phyloP scores from a whole-genome alignment of 2,329 filamentous ascomycete species.

The Diaporthe sp. region DNA sequence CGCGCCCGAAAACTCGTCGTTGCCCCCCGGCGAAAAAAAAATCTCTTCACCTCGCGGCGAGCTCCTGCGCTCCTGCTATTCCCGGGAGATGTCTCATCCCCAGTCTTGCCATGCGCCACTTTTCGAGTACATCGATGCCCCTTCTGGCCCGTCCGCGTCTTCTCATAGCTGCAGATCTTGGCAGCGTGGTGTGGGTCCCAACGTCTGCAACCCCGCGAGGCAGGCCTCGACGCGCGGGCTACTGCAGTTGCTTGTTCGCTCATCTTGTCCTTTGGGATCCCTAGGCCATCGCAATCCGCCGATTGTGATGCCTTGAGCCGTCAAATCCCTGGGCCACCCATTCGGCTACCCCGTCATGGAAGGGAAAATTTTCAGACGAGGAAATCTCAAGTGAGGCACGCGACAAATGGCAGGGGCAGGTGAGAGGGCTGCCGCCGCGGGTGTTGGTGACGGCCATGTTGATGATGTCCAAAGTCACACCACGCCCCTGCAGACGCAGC shows the following conservation, averaged over 20 bases:
- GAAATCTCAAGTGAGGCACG: slow-evolving; percentile 23
- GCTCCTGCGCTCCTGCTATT: slow-evolving; percentile 21
- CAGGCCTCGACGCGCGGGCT: slow-evolving; percentile 7
- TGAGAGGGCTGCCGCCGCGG: background rate
- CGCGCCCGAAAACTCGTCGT: background rate
- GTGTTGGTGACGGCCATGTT: background rate
- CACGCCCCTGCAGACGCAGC: background rate
- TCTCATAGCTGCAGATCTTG: slow-evolving; percentile 24
- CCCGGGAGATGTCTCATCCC: slow-evolving; percentile 16
- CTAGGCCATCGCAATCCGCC: slow-evolving; percentile 6
- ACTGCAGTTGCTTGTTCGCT: background rate
- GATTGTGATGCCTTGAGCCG: slow-evolving; percentile 19
- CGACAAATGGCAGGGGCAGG: background rate
- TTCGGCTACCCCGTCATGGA: slow-evolving; percentile 6
- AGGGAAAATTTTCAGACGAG: background rate
- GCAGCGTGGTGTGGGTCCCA: slow-evolving; percentile 4
- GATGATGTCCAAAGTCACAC: slow-evolving; percentile 23
- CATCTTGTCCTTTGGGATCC: background rate
- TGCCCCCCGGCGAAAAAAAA: slow-evolving; percentile 3
- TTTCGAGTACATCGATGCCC: slow-evolving; percentile 24
- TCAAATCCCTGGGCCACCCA: background rate
- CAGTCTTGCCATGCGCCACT: slow-evolving; percentile 18
- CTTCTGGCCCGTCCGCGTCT: slow-evolving; percentile 26
- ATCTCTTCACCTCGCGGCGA: slow-evolving; percentile 33
- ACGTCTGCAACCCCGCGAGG: background rate